Evolutionary conservation across 768 basidiomycete genomes (phyloP), one percentile per base, ranked within the genome.

Genomic region (Kockovaella imperatae): DNA sequence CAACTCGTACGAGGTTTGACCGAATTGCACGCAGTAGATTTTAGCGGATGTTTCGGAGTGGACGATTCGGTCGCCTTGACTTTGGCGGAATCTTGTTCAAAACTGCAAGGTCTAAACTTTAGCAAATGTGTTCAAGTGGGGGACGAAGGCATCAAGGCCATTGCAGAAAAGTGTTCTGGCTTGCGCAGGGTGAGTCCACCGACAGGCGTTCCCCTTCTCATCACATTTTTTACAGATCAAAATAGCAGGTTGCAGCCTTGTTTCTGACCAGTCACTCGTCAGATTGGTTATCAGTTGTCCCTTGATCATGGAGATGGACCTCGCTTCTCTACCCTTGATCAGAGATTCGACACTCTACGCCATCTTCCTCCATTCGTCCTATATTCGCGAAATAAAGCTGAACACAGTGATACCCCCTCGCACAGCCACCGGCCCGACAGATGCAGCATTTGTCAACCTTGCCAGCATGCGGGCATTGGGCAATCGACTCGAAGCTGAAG

Each of bases 31-130:
- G 84, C 90, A 26, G 77, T 91, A 59, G 91, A 95, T 72, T 78
- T 93, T 45, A 83, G 82, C 0, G 80, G 81, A 50, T 83, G 89
- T 18, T 65, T 65, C 30, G 77, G 80, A 47, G 80, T 83, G 3
- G 80, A 82, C 23, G 85, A 91, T 71, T 72, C 74, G 20, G 80
- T 87, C 46, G 74, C 96, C 52, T 74, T 79, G 34, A 80, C 80
- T 31, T 77, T 97, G 23, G 84, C 87, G 28, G 64, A 73, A 24
- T 76, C 78, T 15, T 84, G 87, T 36, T 79, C 73, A 59, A 81
- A 81, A 49, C 72, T 97, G 25, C 93, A 95, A 67, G 95, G 93
- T 31, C 81, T 97, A 69, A 97, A 96, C 68, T 75, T 97, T 34
- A 80, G 80, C 21, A 83, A 83, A 6, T 97, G 95, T 74, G 81